Base-by-base conservation (phyloP, 2,329 filamentous ascomycete genomes). In the Pseudovirgaria hyperparasitica region DNA sequence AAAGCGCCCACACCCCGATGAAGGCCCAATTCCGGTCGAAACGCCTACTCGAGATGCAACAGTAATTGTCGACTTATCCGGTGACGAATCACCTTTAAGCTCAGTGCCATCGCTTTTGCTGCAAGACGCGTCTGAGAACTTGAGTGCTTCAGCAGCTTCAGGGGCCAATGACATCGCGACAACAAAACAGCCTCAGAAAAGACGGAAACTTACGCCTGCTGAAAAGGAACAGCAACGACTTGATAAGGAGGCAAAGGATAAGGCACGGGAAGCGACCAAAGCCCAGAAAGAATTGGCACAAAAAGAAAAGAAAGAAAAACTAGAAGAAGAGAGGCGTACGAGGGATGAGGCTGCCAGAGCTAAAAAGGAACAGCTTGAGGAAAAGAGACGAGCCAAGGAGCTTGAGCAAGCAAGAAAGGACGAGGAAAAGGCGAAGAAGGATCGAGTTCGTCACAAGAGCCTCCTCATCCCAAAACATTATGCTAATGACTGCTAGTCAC, bases 391-490 rank as follows among this genome's bases (percentile, higher is more conserved):
- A 19, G 44, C 47, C 27, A 50, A 55, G 30, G 46, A 49, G 32
- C 50, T 56, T 25, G 58, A 55, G 28, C 53, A 58, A 33, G 52
- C 54, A 28, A 59, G 63, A 32, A 62, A 60, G 29, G 41, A 46
- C 10, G 46, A 52, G 27, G 45, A 53, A 28, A 50, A 50, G 32
- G 38, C 40, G 25, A 48, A 50, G 36, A 56, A 57, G 33, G 48
- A 52, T 28, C 53, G 52, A 31, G 56, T 60, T 45, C 41, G 55
- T 42, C 19, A 12, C n/a, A 41, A 32, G 42, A 38, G 22, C 38
- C 32, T 22, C 10, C 23, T 23, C 11, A 18, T 19, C 18, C 12
- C 15, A 9, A 16, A 35, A 35, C 16, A 24, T 26, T 21, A 29
- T 33, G 28, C 42, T 52, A 36, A 52, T 31, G 10, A 10, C 14